Conservation (phyloP, 371 early-diverging fungal genomes). For the Blakeslea trispora region DNA sequence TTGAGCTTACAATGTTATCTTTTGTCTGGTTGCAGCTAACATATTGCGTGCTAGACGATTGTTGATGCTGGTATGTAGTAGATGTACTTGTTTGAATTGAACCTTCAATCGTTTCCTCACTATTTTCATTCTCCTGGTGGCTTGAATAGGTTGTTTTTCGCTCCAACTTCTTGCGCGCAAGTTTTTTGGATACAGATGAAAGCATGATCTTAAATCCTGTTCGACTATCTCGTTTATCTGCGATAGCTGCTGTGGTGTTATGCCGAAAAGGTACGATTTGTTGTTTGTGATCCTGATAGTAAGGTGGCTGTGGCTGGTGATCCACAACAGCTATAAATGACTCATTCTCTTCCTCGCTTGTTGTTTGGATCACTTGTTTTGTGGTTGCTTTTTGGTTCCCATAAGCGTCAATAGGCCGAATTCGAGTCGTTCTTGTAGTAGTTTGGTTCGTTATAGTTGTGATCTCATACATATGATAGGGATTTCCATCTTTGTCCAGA, state of each 20-base stretch:
- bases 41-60: conserved; percentile 8
- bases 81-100: conserved; percentile 31
- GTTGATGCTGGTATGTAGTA: conserved; percentile 18
- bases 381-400: conserved; percentile 17
- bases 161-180: conserved; percentile 46
- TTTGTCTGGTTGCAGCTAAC: neutral
- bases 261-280: neutral
- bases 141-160: conserved; percentile 30
- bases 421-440: conserved; percentile 38
- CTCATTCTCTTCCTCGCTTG: conserved; percentile 39
- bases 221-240: neutral
- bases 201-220: conserved; percentile 43
- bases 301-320: neutral
- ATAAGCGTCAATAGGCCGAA: conserved; percentile 37
- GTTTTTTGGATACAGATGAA: conserved; percentile 53
- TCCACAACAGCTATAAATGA: conserved; percentile 43
- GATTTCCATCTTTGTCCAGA: conserved; percentile 17
- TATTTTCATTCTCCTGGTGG: conserved; percentile 1
- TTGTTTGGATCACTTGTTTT: conserved; percentile 38
- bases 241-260: neutral
- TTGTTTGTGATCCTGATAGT: neutral
- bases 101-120: conserved; percentile 17
- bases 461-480: conserved; percentile 41
- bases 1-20: neutral
- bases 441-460: conserved; percentile 34